Evolutionary conservation across 2,329 filamentous ascomycete species (phyloP).

Genomic region (Kalmusia sp.): DNA sequence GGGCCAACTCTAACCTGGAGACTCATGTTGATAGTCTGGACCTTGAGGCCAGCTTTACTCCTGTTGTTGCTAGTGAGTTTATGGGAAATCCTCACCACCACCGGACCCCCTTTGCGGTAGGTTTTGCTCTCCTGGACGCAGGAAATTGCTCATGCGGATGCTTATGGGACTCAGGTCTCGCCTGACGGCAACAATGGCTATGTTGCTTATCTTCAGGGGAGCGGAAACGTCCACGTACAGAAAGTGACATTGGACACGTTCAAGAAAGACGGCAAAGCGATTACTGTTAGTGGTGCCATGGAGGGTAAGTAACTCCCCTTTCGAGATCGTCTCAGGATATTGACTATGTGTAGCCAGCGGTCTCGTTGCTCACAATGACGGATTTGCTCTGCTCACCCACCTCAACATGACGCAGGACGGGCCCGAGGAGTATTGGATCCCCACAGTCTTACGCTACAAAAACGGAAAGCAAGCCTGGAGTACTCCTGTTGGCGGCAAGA

Average conservation of each 20-base stretch:
- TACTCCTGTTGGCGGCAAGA: neutral
- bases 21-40: neutral
- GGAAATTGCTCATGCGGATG: neutral
- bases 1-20: neutral
- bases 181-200: constrained; percentile 1
- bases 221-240: constrained; percentile 1
- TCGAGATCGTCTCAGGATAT: neutral
- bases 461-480: neutral
- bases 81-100: neutral
- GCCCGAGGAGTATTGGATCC: neutral
- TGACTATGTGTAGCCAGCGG: neutral
- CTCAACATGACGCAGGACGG: neutral
- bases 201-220: neutral
- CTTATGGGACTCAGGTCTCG: neutral
- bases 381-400: neutral
- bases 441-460: neutral
- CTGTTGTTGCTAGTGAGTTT: neutral
- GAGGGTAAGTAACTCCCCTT: neutral
- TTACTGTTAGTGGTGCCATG: neutral
- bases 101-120: neutral
- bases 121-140: neutral
- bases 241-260: neutral
- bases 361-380: neutral
- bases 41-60: neutral
- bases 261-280: neutral